Evolutionary conservation across 2,329 filamentous ascomycete genomes (phyloP), one percentile per base, ranked within the genome.

Genomic region (Seiridium unicorne): DNA sequence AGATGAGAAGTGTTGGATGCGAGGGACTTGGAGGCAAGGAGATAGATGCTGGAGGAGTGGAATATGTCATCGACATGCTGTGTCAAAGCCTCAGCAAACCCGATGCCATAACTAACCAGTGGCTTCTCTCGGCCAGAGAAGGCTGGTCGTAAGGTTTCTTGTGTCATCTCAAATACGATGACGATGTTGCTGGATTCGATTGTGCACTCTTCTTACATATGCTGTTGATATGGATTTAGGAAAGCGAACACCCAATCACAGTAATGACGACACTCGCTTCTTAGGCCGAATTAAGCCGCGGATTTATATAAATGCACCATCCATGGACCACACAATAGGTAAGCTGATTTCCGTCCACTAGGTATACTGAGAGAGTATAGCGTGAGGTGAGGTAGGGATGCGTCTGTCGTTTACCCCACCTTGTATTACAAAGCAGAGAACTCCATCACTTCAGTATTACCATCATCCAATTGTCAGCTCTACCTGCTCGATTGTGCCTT

Each of bases 21-120:
- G 6, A 87, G 69, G 0, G 82, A 81, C 2, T 69, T 73, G 0
- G 83, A 86, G 32, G 76, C 77, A 36, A 85, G 76, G 40, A 84
- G 73, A 69, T 83, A 85, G n/a, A 81, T 71, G 8, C 75, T 72
- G 5, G 72, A 74, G 9, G 80, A 77, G 18, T 74, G 59, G 63
- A 83, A 81, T 5, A 34, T 74, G 32, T 32, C 63, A 7, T 68
- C 63, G 51, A 79, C 71, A 67, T 86, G 82, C 55, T 76, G 74
- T 7, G 73, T 72, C 55, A 77, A 76, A 3, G 80, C 74, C 61
- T 76, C 65, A 36, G 76, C 69, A 65, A 81, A 84, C 3, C 77
- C 73, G 2, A 80, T 64, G 35, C 81, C 80, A 64, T 80, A 80
- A 48, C 78, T 80, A 54, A 85, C 70, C 32, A 65, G 61, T 13